phyloP scores from a whole-genome alignment of 2,329 filamentous ascomycete species.

The Sarocladium strictum region DNA sequence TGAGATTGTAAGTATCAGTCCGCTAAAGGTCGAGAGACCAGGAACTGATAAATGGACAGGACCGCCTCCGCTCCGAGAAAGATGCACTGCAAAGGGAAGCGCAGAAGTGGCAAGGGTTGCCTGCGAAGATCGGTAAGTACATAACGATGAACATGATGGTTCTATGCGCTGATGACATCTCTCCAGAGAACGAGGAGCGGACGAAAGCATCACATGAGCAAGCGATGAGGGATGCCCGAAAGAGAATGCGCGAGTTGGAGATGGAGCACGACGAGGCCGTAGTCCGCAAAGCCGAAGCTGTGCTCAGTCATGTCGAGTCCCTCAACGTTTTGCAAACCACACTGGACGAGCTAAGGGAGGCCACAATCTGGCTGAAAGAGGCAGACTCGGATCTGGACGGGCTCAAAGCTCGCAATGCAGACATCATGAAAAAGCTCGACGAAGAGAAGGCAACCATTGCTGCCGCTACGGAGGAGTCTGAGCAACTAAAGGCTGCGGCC shows the following conservation, averaged over 20 bases:
- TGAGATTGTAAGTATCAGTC: constrained; percentile 26
- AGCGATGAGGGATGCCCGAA: constrained; percentile 25
- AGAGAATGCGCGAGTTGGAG: constrained; percentile 41
- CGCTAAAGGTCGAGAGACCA: not conserved
- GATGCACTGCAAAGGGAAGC: constrained; percentile 58
- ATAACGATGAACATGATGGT: not conserved
- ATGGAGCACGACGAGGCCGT: constrained; percentile 49
- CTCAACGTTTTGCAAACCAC: constrained; percentile 57
- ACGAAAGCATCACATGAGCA: constrained; percentile 24
- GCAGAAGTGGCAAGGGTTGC: constrained; percentile 60
- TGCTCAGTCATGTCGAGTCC: constrained; percentile 48
- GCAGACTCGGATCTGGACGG: constrained; percentile 72
- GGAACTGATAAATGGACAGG: not conserved
- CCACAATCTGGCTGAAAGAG: constrained; percentile 68
- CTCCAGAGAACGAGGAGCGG: constrained; percentile 30
- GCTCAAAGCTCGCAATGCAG: constrained; percentile 59
- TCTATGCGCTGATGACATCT: constrained; percentile 14
- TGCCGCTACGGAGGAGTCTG: constrained; percentile 31
- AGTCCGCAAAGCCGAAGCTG: constrained; percentile 49
- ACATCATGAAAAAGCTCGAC: constrained; percentile 49
- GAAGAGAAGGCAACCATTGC: constrained; percentile 34
- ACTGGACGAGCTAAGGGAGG: constrained; percentile 61
- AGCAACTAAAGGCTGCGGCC: constrained; percentile 29
- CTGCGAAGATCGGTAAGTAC: constrained; percentile 59
- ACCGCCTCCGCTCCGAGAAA: constrained; percentile 57